Evolutionary conservation across 495 filamentous ascomycete species (phyloP), one percentile per base, ranked within the genome.

Genomic region (Pyrenula massariospora): DNA sequence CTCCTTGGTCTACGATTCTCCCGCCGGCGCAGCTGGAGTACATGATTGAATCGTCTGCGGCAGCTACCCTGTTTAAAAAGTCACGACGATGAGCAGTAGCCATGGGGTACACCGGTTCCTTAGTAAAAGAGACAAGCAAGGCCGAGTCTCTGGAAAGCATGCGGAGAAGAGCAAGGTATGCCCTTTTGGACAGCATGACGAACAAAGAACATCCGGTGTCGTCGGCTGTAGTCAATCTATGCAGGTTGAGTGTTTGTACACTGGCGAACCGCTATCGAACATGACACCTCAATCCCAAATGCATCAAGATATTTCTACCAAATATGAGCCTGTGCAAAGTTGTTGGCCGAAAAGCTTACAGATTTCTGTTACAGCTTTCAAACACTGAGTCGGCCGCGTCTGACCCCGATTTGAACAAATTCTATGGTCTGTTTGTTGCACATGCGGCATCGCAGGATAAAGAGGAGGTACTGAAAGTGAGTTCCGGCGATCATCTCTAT

Each of bases 341-440:
- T 24, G 20, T 10, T 52, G 50, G 8, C 50, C 20, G 8, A 20
- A 24, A 52, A 52, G 50, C 50, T 52, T 24, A 20, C 50, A 24
- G 5, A 52, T 42, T 5, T 42, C 15, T 42, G 31, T 42, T 42
- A 5, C 31, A 42, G 31, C 31, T 42, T 42, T 42, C 31, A 15
- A 42, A 15, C 31, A 8, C 31, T 8, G 31, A 42, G 15, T 42
- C 31, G 31, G 31, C 15, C 5, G 5, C 31, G 15, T 42, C 31
- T 8, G 31, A 5, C 15, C 31, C 31, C 5, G 31, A 42, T 42
- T 15, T 42, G 5, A 8, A 52, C 19, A 24, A 20, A 10, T 52
- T 79, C 58, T 70, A 79, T 22, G 73, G 73, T 19, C 63, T 87
- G 24, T 85, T 86, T 69, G 76, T 56, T 70, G 56, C 61, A 68